phyloP scores from a whole-genome alignment of 1,284 basidiomycete species.

The Pseudozyma tsukubaensis region DNA sequence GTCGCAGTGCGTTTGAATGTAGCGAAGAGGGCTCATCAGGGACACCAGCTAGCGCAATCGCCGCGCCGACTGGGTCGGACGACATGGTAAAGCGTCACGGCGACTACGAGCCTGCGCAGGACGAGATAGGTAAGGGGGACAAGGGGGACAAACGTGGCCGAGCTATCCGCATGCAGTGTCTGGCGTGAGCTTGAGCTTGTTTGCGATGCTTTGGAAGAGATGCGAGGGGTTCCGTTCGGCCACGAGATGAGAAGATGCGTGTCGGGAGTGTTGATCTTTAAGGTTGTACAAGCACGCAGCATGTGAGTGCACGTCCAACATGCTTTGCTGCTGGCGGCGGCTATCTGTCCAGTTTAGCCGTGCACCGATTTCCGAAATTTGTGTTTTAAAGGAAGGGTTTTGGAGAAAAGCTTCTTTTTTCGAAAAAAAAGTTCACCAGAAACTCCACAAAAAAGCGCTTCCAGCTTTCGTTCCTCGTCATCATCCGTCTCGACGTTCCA shows the following conservation, averaged over 20 bases:
- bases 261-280: conserved; percentile 6
- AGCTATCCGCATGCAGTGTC: too few species aligned
- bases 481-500: neutral
- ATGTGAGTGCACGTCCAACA: neutral
- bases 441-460: conserved; percentile 24
- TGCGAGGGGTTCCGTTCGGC: neutral
- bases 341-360: neutral
- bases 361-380: conserved; percentile 29
- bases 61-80: conserved; percentile 55
- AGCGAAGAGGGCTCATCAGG: conserved; percentile 45
- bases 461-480: neutral
- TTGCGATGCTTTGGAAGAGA: neutral
- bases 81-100: conserved; percentile 28
- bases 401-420: conserved; percentile 2
- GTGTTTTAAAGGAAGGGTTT: neutral
- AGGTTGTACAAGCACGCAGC: neutral
- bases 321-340: neutral
- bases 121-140: too few species aligned
- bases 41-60: conserved; percentile 52
- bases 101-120: neutral
- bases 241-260: neutral
- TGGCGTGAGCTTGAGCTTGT: too few species aligned
- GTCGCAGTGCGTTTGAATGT: conserved; percentile 29
- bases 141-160: too few species aligned
- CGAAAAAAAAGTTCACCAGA: conserved; percentile 5